Evolutionary conservation across 805 yeast genomes (phyloP).

Genomic region (Yarrowia sp.): DNA sequence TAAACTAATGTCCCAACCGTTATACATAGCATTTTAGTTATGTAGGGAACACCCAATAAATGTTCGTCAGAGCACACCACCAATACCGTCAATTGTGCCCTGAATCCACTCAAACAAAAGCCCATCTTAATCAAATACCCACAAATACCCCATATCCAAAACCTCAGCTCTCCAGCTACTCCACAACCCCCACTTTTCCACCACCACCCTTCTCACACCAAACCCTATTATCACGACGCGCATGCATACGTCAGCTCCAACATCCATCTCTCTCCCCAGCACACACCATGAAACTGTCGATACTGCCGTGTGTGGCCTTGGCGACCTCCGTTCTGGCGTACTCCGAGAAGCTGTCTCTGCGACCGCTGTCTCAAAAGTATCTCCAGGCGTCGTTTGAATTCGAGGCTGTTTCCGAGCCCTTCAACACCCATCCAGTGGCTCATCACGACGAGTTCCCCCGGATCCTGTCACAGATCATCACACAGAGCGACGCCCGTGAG

Average conservation of each 20-base stretch:
- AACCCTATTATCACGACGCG: not conserved
- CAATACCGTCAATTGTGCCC: too few relatives aligned
- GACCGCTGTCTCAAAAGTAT: slow-evolving; percentile 72
- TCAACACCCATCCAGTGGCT: slow-evolving; percentile 27
- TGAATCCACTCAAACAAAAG: not conserved
- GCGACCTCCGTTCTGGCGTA: slow-evolving; percentile 39
- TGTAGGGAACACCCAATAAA: too few relatives aligned
- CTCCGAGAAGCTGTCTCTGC: slow-evolving; percentile 58
- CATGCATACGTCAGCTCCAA: not conserved
- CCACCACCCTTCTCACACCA: not conserved
- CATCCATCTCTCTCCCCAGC: not conserved
- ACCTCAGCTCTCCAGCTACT: not conserved
- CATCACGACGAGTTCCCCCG: slow-evolving; percentile 61
- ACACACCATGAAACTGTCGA: slow-evolving; percentile 17
- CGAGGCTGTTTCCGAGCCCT: slow-evolving; percentile 53
- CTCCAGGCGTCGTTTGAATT: slow-evolving; percentile 71
- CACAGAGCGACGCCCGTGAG: slow-evolving; percentile 63
- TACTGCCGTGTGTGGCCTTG: slow-evolving; percentile 8
- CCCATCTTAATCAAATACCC: not conserved
- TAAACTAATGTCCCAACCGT: too few relatives aligned
- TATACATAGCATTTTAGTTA: too few relatives aligned
- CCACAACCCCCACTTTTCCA: not conserved
- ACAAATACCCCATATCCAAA: not conserved
- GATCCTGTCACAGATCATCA: slow-evolving; percentile 72
- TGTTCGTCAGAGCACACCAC: too few relatives aligned